Evolutionary conservation across 2,329 filamentous ascomycete genomes (phyloP), one percentile per base, ranked within the genome.

Genomic region (Hypoxylon sp.): DNA sequence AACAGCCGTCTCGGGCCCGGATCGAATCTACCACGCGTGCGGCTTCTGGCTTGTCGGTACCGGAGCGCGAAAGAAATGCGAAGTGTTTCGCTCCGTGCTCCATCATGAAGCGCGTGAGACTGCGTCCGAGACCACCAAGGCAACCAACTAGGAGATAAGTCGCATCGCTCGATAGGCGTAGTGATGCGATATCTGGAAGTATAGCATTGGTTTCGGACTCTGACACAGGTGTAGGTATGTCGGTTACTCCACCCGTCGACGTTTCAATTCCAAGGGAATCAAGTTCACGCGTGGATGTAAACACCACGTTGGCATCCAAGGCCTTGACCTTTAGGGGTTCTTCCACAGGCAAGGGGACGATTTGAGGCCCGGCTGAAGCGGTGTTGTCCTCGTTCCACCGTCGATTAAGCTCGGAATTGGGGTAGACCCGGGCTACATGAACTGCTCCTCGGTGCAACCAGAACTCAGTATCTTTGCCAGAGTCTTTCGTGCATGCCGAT

Each of bases 121-220:
- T 76, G 30, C 75, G 68, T 3, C 77, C 77, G 5, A 79, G 65
- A 14, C 76, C 76, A 20, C 77, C 76, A 11, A 72, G 64, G 32
- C 67, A 70, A 16, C 71, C 69, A 2, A 70, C 68, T 5, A 73
- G 64, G 4, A 72, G 55, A 46, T 73, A 73, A 2, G 57, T 71
- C 26, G 59, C 61, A 9, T 71, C 61, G 49, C 18, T 12, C n/a
- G 11, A 38, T 4, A 40, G 16, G 8, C 36, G 36, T 16, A 40
- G 11, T 5, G 16, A 40, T 40, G 16, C n/a, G 16, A 1, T 20
- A 7, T 20, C 36, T 40, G 36, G 7, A 40, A 40, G 36, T 1
- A 40, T 7, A 40, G n/a, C 2, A 12, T 24, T n/a, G 7, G 32
- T 11, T 18, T 40, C 36, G 36, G 36, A 40, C 16, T 40, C 36